phyloP scores from a whole-genome alignment of 768 basidiomycete genomes.

The Mycena belliarum region DNA sequence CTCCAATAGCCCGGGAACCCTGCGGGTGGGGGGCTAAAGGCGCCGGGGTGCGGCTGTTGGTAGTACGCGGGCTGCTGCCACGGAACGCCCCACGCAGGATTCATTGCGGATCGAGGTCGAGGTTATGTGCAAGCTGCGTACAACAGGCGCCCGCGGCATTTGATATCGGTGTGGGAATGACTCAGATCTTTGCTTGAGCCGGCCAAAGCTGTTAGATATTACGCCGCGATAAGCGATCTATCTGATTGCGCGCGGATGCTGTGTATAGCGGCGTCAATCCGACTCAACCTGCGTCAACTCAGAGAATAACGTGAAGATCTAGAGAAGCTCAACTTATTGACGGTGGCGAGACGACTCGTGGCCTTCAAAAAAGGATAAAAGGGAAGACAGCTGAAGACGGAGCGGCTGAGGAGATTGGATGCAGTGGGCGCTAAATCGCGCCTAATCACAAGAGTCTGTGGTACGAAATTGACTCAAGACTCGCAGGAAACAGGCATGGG shows the following conservation, averaged over 20 bases:
- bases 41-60: conserved; percentile 7
- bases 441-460: no score
- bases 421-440: no score
- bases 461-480: no score
- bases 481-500: no score
- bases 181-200: conserved; percentile 1
- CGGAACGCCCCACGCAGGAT: conserved; percentile 11
- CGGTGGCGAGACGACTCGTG: no score
- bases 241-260: conserved; percentile 1
- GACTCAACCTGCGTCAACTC: no score
- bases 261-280: background rate
- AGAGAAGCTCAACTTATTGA: no score
- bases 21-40: background rate
- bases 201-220: background rate
- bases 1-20: conserved; percentile 10
- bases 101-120: conserved; percentile 7
- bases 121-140: conserved; percentile 1
- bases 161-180: conserved; percentile 15
- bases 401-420: no score
- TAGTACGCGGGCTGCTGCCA: conserved; percentile 10
- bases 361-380: no score
- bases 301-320: background rate
- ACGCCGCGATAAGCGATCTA: background rate
- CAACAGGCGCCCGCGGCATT: conserved; percentile 1
- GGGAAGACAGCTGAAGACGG: no score